These are phyloP conservation scores for Hypomontagnella submonticulosa DNA, from an alignment of 495 filamentous ascomycete genomes.

Conservation along the genomic window DNA sequence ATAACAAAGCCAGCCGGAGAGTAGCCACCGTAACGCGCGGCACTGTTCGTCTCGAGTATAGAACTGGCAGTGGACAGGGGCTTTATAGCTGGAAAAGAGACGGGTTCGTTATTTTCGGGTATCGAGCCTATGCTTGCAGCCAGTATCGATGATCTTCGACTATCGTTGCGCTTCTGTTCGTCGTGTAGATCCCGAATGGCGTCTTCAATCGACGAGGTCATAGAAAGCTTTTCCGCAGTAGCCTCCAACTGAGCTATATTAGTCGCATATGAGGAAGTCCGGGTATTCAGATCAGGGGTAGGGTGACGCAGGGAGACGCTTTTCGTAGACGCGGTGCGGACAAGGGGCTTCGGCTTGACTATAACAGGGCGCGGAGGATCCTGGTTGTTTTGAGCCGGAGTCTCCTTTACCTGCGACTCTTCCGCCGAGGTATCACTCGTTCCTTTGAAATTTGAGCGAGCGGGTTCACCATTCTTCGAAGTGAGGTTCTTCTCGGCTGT, in stretches of 20 bases:
- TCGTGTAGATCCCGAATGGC: constrained; percentile 83
- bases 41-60: constrained; percentile 72
- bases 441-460: constrained; percentile 16
- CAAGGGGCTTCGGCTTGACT: constrained; percentile 57
- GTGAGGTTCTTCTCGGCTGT: constrained; percentile 1
- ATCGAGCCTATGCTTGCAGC: constrained; percentile 53
- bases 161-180: constrained; percentile 77
- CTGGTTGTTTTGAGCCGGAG: constrained; percentile 22
- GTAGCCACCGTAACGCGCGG: constrained; percentile 76
- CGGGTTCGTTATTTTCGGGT: constrained; percentile 51
- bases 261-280: constrained; percentile 76
- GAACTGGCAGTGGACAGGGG: constrained; percentile 71
- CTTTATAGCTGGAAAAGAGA: constrained; percentile 49
- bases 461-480: constrained; percentile 8
- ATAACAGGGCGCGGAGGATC: constrained; percentile 36
- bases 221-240: constrained; percentile 82
- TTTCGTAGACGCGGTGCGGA: constrained; percentile 70
- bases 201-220: constrained; percentile 80
- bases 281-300: constrained; percentile 76
- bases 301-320: constrained; percentile 75
- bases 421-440: constrained; percentile 13
- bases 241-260: constrained; percentile 87
- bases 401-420: constrained; percentile 26
- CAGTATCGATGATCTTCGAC: constrained; percentile 66
- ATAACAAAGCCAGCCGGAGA: constrained; percentile 73